phyloP scores from a whole-genome alignment of 139 green algal genomes.

The Picochlorum sp. region DNA sequence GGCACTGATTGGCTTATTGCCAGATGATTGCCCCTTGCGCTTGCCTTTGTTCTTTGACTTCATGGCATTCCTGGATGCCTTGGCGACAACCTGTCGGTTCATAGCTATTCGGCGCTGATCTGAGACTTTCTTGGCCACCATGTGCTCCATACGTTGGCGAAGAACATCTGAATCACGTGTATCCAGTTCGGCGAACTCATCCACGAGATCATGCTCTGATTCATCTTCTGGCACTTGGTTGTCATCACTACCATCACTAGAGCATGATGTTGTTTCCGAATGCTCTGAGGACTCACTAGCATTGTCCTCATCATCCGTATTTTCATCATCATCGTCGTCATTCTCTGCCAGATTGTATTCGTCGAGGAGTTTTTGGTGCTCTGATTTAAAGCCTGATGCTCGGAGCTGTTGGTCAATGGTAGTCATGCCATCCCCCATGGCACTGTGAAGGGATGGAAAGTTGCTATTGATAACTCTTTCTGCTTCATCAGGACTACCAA shows the following conservation, averaged over 20 bases:
- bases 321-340: slow-evolving; percentile 19
- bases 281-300: not conserved
- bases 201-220: not conserved
- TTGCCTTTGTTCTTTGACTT: slow-evolving; percentile 31
- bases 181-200: slow-evolving; percentile 3
- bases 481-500: slow-evolving; percentile 26
- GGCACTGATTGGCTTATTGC: not conserved
- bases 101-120: slow-evolving; percentile 42
- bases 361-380: slow-evolving; percentile 37
- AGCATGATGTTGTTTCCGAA: not conserved
- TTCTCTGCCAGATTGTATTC: not conserved
- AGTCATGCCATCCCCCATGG: slow-evolving; percentile 40
- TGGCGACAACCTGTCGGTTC: slow-evolving; percentile 7
- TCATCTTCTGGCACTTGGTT: not conserved
- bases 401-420: slow-evolving; percentile 50
- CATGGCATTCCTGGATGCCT: slow-evolving; percentile 11
- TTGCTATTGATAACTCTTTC: slow-evolving; percentile 43
- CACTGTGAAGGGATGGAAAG: slow-evolving; percentile 43
- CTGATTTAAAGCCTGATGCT: slow-evolving; percentile 56
- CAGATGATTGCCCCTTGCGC: slow-evolving; percentile 6
- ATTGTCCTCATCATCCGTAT: not conserved
- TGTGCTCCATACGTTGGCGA: not conserved
- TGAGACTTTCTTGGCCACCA: slow-evolving; percentile 17
- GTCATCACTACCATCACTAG: not conserved
- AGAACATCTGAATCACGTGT: slow-evolving; percentile 1